A percentile compares a stretch with the other conserved stretches of the same genome.
These are phyloP conservation scores for Psilocybe sp. DNA, from an alignment of 768 basidiomycete genomes.

Conservation along the genomic window DNA sequence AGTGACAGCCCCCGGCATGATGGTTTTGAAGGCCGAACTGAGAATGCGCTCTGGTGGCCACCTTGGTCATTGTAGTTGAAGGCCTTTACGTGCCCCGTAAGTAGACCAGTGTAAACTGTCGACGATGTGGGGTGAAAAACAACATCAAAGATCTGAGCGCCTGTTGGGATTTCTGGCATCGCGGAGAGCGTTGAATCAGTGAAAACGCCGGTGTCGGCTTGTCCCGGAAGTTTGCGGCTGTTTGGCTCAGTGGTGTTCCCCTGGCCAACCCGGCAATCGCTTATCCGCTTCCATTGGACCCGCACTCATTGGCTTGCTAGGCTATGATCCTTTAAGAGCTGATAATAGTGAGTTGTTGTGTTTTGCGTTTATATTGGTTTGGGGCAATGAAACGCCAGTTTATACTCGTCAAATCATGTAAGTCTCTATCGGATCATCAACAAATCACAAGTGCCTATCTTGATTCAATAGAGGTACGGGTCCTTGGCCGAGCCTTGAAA, in stretches of 20 bases:
- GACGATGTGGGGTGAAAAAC: slow-evolving; percentile 76
- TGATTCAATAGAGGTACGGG: no score
- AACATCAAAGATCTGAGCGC: slow-evolving; percentile 85
- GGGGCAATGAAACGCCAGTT: no score
- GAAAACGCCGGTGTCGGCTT: slow-evolving; percentile 9
- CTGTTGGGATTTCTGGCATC: slow-evolving; percentile 64
- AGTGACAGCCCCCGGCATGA: slow-evolving; percentile 77
- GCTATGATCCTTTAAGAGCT: no score
- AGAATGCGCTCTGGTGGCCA: slow-evolving; percentile 52
- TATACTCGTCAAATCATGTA: no score
- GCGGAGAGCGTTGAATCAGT: slow-evolving; percentile 10
- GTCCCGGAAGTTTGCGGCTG: slow-evolving; percentile 15
- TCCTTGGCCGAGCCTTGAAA: no score
- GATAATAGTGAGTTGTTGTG: no score
- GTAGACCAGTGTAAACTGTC: slow-evolving; percentile 72
- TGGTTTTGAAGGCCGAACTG: slow-evolving; percentile 72
- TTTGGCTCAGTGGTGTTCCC: slow-evolving; percentile 10
- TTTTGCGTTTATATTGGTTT: no score
- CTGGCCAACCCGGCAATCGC: background rate
- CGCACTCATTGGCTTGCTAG: no score
- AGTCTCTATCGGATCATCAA: no score
- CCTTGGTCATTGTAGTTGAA: slow-evolving; percentile 77
- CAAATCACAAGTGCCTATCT: no score
- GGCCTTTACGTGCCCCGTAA: slow-evolving; percentile 82
- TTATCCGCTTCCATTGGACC: no score